Conservation (phyloP, 129 eudicot species). For the Silybum marianum region DNA sequence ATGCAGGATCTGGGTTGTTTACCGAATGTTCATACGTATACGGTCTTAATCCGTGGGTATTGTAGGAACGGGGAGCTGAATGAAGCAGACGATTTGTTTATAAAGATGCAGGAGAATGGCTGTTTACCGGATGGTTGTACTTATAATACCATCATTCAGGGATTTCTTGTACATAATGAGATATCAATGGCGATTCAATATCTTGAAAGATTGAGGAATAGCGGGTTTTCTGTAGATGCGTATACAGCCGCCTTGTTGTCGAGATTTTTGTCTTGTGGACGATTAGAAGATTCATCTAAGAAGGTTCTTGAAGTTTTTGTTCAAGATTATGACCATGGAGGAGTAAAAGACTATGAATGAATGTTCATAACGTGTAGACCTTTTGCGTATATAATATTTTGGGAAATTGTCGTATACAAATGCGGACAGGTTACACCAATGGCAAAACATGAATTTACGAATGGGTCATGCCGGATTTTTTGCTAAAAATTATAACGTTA, state of each 20-base stretch:
- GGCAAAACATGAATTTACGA: too few species aligned
- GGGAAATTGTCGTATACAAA: too few species aligned
- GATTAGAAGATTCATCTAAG: conserved; percentile 13
- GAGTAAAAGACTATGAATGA: too few species aligned
- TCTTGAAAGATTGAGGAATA: conserved; percentile 21
- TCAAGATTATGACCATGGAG: neutral
- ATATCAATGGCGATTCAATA: conserved; percentile 17
- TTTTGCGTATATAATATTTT: too few species aligned
- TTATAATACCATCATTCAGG: conserved; percentile 31
- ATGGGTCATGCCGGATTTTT: too few species aligned
- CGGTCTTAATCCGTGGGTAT: conserved; percentile 26
- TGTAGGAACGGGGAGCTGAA: conserved; percentile 25
- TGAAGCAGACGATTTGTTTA: conserved; percentile 26
- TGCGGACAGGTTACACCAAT: too few species aligned
- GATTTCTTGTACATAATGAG: conserved; percentile 28
- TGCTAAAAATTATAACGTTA: too few species aligned
- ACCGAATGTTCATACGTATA: conserved; percentile 32
- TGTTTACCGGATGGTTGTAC: conserved; percentile 31
- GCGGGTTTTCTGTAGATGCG: conserved; percentile 23
- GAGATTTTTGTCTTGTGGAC: conserved; percentile 24
- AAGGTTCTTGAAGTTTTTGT: neutral
- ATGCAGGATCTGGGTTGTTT: conserved; percentile 24
- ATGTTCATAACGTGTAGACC: too few species aligned
- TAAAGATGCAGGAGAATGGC: conserved; percentile 25
- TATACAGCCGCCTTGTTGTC: conserved; percentile 34